Evolutionary conservation across 108 stramenopile species (phyloP).

Genomic region (Pseudonitzschia delicatissima): DNA sequence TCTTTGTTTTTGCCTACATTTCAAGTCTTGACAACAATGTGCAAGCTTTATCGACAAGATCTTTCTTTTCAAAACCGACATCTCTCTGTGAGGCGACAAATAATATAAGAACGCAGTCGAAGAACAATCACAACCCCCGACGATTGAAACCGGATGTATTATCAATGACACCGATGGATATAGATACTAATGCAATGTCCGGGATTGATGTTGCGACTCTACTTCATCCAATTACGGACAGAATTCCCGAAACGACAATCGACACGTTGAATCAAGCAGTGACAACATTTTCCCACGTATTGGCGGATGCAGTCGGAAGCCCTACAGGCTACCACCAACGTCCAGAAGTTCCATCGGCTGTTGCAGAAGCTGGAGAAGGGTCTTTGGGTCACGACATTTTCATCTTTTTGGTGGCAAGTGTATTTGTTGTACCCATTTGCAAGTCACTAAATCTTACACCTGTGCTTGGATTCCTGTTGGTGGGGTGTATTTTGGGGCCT

Average conservation of each 20-base stretch:
- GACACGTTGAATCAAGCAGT: background rate
- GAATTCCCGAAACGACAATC: background rate
- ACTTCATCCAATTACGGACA: too few species aligned
- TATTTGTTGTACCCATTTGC: conserved; percentile 52
- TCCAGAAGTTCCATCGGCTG: background rate
- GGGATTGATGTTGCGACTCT: too few species aligned
- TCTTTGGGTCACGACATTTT: conserved; percentile 61
- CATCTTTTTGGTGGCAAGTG: conserved; percentile 51
- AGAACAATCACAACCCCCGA: background rate
- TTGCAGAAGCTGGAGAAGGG: background rate
- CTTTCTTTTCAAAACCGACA: background rate
- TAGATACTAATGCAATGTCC: background rate
- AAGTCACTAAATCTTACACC: conserved; percentile 51
- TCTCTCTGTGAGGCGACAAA: too few species aligned
- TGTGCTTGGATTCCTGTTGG: conserved; percentile 50
- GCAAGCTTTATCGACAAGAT: background rate
- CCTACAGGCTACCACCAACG: background rate
- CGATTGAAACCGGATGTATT: background rate
- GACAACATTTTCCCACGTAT: background rate
- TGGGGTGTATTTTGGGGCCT: conserved; percentile 60
- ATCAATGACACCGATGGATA: background rate
- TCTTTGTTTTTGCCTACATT: background rate
- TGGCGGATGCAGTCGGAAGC: background rate
- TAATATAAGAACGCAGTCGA: background rate
- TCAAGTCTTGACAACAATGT: background rate